Percentiles rank a stretch among this genome's conserved stretches.
Conservation (phyloP, 345 rosid species). For the Odontarrhena argentea region DNA sequence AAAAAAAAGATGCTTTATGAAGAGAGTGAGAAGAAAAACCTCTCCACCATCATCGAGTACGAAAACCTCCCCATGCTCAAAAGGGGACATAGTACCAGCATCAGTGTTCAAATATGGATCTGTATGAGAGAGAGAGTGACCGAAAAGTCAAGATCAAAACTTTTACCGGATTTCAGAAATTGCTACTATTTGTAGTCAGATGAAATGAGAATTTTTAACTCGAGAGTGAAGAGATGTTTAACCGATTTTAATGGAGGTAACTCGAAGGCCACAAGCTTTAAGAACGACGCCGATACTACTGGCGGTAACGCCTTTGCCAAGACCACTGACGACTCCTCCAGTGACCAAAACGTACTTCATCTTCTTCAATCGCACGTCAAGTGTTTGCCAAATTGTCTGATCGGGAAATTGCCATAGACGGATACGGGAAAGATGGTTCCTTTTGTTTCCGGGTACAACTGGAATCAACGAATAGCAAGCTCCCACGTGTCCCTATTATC, state of each 20-base stretch:
- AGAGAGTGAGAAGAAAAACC: conserved; percentile 48
- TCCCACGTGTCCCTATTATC: neutral
- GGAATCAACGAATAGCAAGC: neutral
- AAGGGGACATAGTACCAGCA: conserved; percentile 99
- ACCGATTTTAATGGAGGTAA: conserved; percentile 98
- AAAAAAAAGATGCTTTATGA: conserved; percentile 1
- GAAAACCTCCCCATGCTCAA: conserved; percentile 97
- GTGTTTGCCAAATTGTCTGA: conserved; percentile 52
- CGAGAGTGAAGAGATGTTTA: conserved; percentile 9
- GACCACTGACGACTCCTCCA: conserved; percentile 98
- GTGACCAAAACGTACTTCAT: conserved; percentile 96
- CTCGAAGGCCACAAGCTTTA: conserved; percentile 91
- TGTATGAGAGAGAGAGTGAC: conserved; percentile 32
- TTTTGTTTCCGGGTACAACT: neutral
- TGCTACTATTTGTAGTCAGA: conserved; percentile 25
- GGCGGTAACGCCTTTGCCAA: conserved; percentile 97
- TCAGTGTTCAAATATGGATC: conserved; percentile 95
- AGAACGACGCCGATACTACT: conserved; percentile 97
- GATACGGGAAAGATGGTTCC: neutral
- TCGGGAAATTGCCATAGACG: conserved; percentile 28
- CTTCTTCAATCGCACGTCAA: conserved; percentile 41
- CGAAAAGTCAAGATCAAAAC: conserved; percentile 9
- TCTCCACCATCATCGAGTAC: conserved; percentile 98
- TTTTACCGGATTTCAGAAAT: neutral
- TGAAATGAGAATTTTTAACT: conserved; percentile 5